Evolutionary conservation across 129 eudicot species (phyloP), one percentile per base, ranked within the genome.

Genomic region (Sambucus nigra): DNA sequence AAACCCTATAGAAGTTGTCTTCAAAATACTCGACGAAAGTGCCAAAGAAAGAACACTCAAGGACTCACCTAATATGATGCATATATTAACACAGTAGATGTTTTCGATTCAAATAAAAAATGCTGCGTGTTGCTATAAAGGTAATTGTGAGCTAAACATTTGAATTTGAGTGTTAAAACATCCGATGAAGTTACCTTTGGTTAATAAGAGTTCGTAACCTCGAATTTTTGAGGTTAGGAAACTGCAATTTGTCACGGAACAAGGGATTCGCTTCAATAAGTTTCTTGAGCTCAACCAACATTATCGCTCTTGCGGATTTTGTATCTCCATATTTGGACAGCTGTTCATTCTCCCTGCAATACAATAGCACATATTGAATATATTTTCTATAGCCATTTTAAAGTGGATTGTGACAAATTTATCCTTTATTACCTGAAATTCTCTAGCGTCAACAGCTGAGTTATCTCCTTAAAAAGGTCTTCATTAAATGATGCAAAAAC

Each of bases 401-500:
- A 16, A 10, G 49, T 12, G 5, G 38, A 9, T 23, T 61, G 28
- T 40, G 17, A 29, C 39, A 54, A 28, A 39, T 27, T 9, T 47
- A 39, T 51, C 52, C 32, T 44, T 51, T 17, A 45, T 9, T 80
- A 87, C 96, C 96, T 87, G 76, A 87, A 87, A 49, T 87, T 83
- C 42, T 80, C 91, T 68, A 88, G 51, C 23, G 94, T 88, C 74
- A 83, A 48, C 53, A 88, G 72, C 74, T 83, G 94, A 42, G 96
- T 88, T 66, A 88, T 83, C 78, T 88, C 94, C 73, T 88, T 88
- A 49, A 83, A 83, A 45, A 80, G 86, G 35, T 88, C 94, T 68
- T 88, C 96, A 73, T 88, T 88, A 57, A 88, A 88, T 11, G 96
- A 80, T 2, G 96, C 81, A 70, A 88, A 88, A 64, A 83, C 94